Conservation (phyloP, 495 filamentous ascomycete genomes). For the Gamarada debralockiae region DNA sequence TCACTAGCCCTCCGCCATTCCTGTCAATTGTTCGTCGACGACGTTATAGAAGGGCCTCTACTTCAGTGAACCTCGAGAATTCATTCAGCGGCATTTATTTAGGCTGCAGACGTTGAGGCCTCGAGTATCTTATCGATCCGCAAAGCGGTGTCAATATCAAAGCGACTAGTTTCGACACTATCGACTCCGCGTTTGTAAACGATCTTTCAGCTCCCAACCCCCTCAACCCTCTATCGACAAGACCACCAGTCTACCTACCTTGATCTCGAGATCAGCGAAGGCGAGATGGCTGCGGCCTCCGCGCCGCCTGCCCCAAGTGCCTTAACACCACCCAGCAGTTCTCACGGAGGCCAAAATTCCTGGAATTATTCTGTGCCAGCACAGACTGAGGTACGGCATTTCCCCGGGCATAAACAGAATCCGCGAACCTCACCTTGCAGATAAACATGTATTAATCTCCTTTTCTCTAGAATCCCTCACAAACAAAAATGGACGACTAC, state of each 20-base stretch:
- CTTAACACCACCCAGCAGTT: slow-evolving; percentile 47
- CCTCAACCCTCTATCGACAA: background rate
- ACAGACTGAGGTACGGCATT: slow-evolving; percentile 28
- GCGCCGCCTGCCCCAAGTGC: slow-evolving; percentile 41
- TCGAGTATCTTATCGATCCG: background rate
- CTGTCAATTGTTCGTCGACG: slow-evolving; percentile 6
- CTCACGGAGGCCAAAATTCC: slow-evolving; percentile 42
- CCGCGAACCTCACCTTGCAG: no score
- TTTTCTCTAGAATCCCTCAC: slow-evolving; percentile 1
- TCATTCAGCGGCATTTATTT: no score
- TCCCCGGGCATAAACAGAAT: background rate
- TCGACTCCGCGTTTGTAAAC: slow-evolving; percentile 10
- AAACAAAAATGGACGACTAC: slow-evolving; percentile 15
- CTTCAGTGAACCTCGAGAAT: background rate
- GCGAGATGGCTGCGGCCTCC: slow-evolving; percentile 48
- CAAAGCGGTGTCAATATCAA: slow-evolving; percentile 14
- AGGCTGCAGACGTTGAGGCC: background rate
- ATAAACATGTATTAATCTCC: no score
- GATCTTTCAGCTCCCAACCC: background rate
- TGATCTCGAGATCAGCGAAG: slow-evolving; percentile 4
- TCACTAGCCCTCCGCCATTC: slow-evolving; percentile 7
- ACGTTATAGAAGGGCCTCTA: slow-evolving; percentile 6
- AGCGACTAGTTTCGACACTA: slow-evolving; percentile 2
- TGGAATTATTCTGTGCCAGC: slow-evolving; percentile 47
- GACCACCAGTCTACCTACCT: background rate